Conservation (phyloP, 352 stramenopile species). For the Phytophthora agathidicida region DNA sequence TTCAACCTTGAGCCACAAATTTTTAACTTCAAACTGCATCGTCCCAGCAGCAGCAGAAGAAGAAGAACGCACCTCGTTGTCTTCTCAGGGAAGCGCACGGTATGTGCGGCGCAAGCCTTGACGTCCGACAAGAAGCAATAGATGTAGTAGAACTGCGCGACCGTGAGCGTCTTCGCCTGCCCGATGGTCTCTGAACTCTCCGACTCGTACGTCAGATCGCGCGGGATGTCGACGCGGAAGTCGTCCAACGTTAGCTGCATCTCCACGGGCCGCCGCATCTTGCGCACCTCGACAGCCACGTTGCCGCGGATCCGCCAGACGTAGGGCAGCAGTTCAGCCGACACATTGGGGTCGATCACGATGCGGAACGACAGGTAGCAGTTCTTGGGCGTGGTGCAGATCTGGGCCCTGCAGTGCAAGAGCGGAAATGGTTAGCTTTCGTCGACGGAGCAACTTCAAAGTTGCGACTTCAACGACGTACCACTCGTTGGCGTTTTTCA, state of each 20-base stretch:
- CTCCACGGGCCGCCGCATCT: slow-evolving; percentile 62
- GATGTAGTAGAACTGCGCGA: slow-evolving; percentile 85
- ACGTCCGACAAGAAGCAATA: slow-evolving; percentile 83
- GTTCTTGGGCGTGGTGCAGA: slow-evolving; percentile 78
- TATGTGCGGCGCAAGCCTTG: slow-evolving; percentile 67
- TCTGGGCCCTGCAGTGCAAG: slow-evolving; percentile 46
- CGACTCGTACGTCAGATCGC: slow-evolving; percentile 23
- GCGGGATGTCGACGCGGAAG: slow-evolving; percentile 28
- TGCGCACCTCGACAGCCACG: slow-evolving; percentile 75
- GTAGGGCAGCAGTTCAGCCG: slow-evolving; percentile 70
- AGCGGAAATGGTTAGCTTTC: slow-evolving; percentile 6
- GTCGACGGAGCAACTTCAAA: no score
- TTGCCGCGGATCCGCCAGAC: slow-evolving; percentile 76
- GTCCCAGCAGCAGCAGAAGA: no score
- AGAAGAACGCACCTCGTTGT: slow-evolving; percentile 40
- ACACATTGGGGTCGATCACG: slow-evolving; percentile 66
- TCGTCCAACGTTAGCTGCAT: slow-evolving; percentile 32
- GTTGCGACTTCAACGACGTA: slow-evolving; percentile 44
- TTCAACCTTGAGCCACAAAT: slow-evolving; percentile 18
- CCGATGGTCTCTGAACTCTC: slow-evolving; percentile 57
- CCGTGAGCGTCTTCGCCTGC: slow-evolving; percentile 62
- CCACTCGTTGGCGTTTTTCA: slow-evolving; percentile 83
- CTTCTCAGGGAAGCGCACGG: slow-evolving; percentile 58
- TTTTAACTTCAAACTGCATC: slow-evolving; percentile 7
- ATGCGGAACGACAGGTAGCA: slow-evolving; percentile 80